These are phyloP conservation scores for Xylaria sp. DNA, from an alignment of 2,329 filamentous ascomycete species.

Conservation along the genomic window DNA sequence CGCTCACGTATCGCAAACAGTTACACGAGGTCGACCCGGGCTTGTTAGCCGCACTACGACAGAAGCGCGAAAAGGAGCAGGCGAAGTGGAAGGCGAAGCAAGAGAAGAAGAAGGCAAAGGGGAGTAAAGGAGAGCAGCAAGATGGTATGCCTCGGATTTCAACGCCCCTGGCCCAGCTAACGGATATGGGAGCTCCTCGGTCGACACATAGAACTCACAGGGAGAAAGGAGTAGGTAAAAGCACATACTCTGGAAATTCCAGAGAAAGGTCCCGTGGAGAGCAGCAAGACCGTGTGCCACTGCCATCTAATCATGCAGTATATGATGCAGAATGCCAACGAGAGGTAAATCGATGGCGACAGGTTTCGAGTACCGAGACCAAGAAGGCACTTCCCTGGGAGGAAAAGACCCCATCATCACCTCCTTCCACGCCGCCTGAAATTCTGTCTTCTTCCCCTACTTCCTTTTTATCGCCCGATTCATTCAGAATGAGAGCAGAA, in stretches of 20 bases:
- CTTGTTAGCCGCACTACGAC: not conserved
- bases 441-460: not conserved
- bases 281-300: not conserved
- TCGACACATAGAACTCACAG: not conserved
- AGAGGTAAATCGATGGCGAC: slow-evolving; percentile 2
- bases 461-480: not conserved
- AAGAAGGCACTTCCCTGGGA: not conserved
- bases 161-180: not conserved
- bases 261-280: not conserved
- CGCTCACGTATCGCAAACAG: slow-evolving; percentile 24
- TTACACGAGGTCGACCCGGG: slow-evolving; percentile 25
- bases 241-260: no score
- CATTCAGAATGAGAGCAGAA: not conserved
- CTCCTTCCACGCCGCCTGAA: no score
- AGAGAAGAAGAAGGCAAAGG: not conserved
- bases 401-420: not conserved
- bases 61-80: slow-evolving; percentile 11
- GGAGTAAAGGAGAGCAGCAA: not conserved
- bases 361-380: not conserved
- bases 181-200: not conserved
- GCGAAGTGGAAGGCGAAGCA: slow-evolving; percentile 3
- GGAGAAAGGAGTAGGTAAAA: not conserved
- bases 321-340: not conserved
- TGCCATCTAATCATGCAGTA: not conserved
- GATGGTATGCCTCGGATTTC: not conserved